Percentiles rank a stretch among this genome's conserved stretches.
phyloP scores from a whole-genome alignment of 2,329 filamentous ascomycete species.

The Penicillium occitanis region DNA sequence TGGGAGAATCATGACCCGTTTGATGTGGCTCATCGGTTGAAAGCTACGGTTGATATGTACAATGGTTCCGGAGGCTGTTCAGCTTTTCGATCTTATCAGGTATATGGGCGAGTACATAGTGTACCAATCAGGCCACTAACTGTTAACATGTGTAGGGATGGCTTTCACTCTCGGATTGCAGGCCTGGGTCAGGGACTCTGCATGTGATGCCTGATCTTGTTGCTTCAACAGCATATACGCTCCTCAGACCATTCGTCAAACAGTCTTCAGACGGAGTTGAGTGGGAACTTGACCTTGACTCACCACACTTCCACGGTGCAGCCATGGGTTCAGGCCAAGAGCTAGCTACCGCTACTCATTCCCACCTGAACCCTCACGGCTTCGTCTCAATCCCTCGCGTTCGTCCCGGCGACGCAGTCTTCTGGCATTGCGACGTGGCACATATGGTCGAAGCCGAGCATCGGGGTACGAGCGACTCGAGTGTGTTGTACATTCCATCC shows the following conservation, averaged over 20 bases:
- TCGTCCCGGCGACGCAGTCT: slow-evolving; percentile 44
- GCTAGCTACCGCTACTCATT: slow-evolving; percentile 38
- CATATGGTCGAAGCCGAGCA: slow-evolving; percentile 46
- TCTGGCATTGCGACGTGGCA: slow-evolving; percentile 44
- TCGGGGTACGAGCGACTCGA: slow-evolving; percentile 34
- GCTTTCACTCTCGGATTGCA: slow-evolving; percentile 44
- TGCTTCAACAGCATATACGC: slow-evolving; percentile 40
- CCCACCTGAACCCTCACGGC: slow-evolving; percentile 42
- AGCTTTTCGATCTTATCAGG: slow-evolving; percentile 34
- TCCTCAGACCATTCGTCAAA: slow-evolving; percentile 42
- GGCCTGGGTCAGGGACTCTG: slow-evolving; percentile 39
- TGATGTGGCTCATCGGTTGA: slow-evolving; percentile 38
- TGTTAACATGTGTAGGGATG: slow-evolving; percentile 35
- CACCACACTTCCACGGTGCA: slow-evolving; percentile 42
- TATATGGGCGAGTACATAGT: not conserved
- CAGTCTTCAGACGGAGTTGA: slow-evolving; percentile 37
- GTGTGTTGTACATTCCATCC: slow-evolving; percentile 40
- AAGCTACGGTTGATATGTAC: slow-evolving; percentile 31
- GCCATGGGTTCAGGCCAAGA: slow-evolving; percentile 36
- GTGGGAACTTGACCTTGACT: slow-evolving; percentile 38
- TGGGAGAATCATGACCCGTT: slow-evolving; percentile 42
- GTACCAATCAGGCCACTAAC: not conserved
- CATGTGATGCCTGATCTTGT: slow-evolving; percentile 44
- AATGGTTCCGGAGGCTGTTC: slow-evolving; percentile 39
- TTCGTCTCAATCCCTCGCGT: slow-evolving; percentile 42